Evolutionary conservation across 192 early-diverging fungal genomes (phyloP).

Genomic region (Endogone sp.): DNA sequence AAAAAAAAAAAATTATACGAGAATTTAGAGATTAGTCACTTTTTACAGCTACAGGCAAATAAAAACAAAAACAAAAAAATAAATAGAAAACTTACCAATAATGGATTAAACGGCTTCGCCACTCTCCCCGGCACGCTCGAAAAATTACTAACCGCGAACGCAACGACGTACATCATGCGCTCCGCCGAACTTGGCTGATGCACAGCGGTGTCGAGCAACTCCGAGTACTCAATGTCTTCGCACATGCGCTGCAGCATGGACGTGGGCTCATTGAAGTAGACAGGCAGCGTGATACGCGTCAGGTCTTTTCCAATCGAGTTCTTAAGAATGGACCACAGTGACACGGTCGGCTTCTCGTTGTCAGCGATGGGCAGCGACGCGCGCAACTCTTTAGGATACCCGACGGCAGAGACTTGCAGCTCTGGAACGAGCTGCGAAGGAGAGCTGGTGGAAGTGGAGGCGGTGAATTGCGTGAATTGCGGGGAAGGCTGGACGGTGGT

Average conservation of each 20-base stretch:
- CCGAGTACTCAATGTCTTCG: conserved; percentile 84
- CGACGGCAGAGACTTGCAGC: neutral
- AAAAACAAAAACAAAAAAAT: neutral
- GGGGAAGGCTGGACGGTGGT: neutral
- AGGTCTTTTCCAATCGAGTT: conserved; percentile 86
- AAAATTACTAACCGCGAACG: conserved; percentile 87
- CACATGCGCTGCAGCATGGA: conserved; percentile 84
- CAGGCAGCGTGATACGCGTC: conserved; percentile 79
- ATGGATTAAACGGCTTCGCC: conserved; percentile 89
- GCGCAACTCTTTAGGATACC: conserved; percentile 38
- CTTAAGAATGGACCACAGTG: conserved; percentile 85
- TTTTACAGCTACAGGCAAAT: too few species aligned
- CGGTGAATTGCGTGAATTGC: too few species aligned
- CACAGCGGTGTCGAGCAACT: conserved; percentile 72
- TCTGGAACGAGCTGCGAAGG: neutral
- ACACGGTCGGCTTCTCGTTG: conserved; percentile 57
- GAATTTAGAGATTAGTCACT: too few species aligned
- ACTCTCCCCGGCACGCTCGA: conserved; percentile 75
- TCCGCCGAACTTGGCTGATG: conserved; percentile 50
- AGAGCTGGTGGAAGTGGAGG: neutral
- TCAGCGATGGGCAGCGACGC: conserved; percentile 42
- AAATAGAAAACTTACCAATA: conserved; percentile 45
- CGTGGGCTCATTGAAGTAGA: conserved; percentile 87
- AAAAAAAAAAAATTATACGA: too few species aligned
- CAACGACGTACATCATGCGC: conserved; percentile 76